A percentile compares a stretch with the other conserved stretches of the same genome.
phyloP scores from a whole-genome alignment of 2,329 filamentous ascomycete genomes.

The Aspergillus tanneri region DNA sequence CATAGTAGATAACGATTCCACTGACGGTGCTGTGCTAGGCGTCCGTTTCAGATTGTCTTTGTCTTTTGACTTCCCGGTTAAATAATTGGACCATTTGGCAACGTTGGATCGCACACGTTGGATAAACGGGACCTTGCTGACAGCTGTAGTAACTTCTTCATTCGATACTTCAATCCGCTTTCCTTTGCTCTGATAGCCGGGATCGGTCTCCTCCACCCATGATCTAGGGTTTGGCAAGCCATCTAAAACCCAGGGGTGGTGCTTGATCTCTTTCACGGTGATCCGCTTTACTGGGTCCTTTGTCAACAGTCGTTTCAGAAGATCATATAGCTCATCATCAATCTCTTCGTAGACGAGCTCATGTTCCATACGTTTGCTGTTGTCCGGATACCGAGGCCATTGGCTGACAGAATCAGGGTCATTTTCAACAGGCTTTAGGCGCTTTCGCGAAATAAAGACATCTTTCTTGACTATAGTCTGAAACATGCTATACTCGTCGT shows the following conservation, averaged over 20 bases:
- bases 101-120: conserved; percentile 80
- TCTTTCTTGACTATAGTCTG: conserved; percentile 86
- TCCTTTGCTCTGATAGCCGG: conserved; percentile 71
- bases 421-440: conserved; percentile 69
- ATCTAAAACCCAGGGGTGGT: conserved; percentile 84
- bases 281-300: conserved; percentile 91
- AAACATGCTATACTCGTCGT: conserved; percentile 91
- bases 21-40: conserved; percentile 55
- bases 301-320: conserved; percentile 74
- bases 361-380: conserved; percentile 71
- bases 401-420: conserved; percentile 48
- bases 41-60: conserved; percentile 51
- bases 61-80: conserved; percentile 43
- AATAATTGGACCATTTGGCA: conserved; percentile 63
- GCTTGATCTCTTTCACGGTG: conserved; percentile 85
- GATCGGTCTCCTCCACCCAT: conserved; percentile 96
- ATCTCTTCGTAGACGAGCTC: conserved; percentile 83
- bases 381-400: conserved; percentile 54
- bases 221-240: conserved; percentile 70
- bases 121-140: conserved; percentile 83
- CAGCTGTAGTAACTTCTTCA: conserved; percentile 83
- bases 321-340: conserved; percentile 73
- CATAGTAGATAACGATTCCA: conserved; percentile 56
- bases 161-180: conserved; percentile 90
- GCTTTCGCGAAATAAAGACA: conserved; percentile 80